Conservation (phyloP, 352 stramenopile species). For the Achlya hypogyna region DNA sequence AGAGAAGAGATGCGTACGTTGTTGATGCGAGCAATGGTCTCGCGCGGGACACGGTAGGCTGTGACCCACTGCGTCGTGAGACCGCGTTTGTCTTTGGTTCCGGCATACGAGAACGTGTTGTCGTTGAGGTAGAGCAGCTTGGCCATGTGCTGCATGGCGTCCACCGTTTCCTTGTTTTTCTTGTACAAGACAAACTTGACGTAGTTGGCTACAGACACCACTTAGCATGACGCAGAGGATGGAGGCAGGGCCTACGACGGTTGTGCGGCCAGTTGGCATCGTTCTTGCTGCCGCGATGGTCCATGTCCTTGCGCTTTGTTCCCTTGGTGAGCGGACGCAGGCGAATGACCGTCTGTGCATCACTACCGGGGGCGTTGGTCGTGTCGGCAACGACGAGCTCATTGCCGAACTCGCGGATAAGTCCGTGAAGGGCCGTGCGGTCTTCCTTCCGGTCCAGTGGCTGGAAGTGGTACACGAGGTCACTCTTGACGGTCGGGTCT, state of each 20-base stretch:
- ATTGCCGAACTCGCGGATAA: slow-evolving; percentile 58
- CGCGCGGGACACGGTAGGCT: slow-evolving; percentile 63
- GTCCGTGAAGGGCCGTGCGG: slow-evolving; percentile 77
- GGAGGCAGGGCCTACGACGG: slow-evolving; percentile 25
- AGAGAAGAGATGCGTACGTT: slow-evolving; percentile 4
- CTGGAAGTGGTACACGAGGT: slow-evolving; percentile 27
- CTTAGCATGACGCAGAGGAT: slow-evolving; percentile 5
- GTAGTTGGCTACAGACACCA: slow-evolving; percentile 71
- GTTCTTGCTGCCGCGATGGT: slow-evolving; percentile 36
- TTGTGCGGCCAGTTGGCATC: slow-evolving; percentile 43
- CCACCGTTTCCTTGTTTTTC: slow-evolving; percentile 93
- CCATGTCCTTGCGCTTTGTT: slow-evolving; percentile 81
- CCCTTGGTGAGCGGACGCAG: slow-evolving; percentile 73
- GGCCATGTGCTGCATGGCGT: slow-evolving; percentile 67
- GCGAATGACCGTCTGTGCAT: slow-evolving; percentile 51
- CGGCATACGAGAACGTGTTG: slow-evolving; percentile 85
- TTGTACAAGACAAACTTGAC: slow-evolving; percentile 95
- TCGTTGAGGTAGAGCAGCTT: slow-evolving; percentile 62
- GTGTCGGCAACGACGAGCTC: slow-evolving; percentile 78
- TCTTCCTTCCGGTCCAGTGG: slow-evolving; percentile 69
- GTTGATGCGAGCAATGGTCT: slow-evolving; percentile 78
- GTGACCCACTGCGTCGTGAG: slow-evolving; percentile 94
- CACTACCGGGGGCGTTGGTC: slow-evolving; percentile 47
- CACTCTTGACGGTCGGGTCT: neutral
- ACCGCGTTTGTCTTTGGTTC: slow-evolving; percentile 96